Evolutionary conservation across 306 rosid genomes (phyloP).

Genomic region (Myrica gale): DNA sequence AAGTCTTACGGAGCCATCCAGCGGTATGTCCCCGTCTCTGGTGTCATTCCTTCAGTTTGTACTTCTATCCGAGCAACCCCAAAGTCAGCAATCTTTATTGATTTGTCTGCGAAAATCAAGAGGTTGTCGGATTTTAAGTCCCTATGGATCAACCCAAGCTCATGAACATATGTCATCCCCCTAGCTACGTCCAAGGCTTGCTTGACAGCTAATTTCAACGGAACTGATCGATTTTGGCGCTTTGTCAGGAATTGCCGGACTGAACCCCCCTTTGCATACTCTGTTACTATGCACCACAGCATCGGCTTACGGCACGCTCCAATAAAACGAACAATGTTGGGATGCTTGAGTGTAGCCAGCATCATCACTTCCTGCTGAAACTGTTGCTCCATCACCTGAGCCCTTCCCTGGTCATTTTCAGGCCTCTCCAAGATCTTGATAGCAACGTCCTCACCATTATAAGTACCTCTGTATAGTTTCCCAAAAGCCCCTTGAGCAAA

Average conservation of each 20-base stretch:
- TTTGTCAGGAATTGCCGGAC: constrained; percentile 48
- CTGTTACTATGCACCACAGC: constrained; percentile 13
- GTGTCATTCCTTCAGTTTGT: constrained; percentile 99
- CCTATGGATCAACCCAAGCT: constrained; percentile 27
- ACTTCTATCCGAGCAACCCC: constrained; percentile 83
- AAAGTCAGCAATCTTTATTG: constrained; percentile 25
- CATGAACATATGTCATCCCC: constrained; percentile 18
- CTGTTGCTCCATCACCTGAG: constrained; percentile 93
- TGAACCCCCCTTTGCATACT: constrained; percentile 62
- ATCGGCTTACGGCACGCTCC: constrained; percentile 12
- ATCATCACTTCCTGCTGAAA: constrained; percentile 97
- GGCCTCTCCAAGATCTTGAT: constrained; percentile 70
- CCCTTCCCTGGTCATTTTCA: constrained; percentile 78
- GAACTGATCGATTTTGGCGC: constrained; percentile 3
- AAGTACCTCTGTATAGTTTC: constrained; percentile 13
- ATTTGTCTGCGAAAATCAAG: constrained; percentile 1
- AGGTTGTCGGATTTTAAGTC: constrained; percentile 10
- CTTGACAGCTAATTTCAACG: constrained; percentile 16
- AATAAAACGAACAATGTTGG: constrained; percentile 68
- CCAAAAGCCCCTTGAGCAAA: constrained; percentile 20
- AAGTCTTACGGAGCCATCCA: constrained; percentile 99
- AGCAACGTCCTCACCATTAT: neutral
- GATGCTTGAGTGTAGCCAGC: constrained; percentile 91
- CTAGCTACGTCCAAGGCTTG: constrained; percentile 23
- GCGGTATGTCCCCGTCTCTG: constrained; percentile 96